Evolutionary conservation across 2,329 filamentous ascomycete genomes (phyloP).

Genomic region (Myriosclerotinia scirpicola): DNA sequence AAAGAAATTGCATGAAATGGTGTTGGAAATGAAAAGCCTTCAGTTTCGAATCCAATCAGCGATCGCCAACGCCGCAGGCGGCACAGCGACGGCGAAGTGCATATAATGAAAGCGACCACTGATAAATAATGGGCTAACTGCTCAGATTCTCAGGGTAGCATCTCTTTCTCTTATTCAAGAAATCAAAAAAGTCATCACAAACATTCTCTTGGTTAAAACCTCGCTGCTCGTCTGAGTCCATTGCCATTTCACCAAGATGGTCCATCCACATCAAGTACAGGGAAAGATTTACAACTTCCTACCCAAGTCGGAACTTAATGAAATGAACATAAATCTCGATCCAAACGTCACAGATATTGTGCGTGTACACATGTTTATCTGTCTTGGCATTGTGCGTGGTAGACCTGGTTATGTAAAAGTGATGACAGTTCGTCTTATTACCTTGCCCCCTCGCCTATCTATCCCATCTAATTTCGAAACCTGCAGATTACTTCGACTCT

Average conservation of each 20-base stretch:
- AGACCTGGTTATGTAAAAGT: neutral
- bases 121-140: neutral
- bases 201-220: neutral
- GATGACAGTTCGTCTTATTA: neutral
- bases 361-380: neutral
- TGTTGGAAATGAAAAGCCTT: neutral
- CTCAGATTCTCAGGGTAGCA: neutral
- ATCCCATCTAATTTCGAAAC: neutral
- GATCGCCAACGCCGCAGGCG: neutral
- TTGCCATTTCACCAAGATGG: neutral
- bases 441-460: neutral
- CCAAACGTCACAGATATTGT: neutral
- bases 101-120: neutral
- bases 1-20: no score
- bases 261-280: neutral
- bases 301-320: neutral
- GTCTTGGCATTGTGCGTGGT: neutral
- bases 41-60: neutral
- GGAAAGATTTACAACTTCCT: neutral
- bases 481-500: neutral
- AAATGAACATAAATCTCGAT: neutral
- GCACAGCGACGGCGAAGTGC: neutral
- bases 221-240: neutral
- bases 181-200: neutral
- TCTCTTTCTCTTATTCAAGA: neutral